Conservation (phyloP, 495 filamentous ascomycete genomes). For the Podospora pseudopauciseta region DNA sequence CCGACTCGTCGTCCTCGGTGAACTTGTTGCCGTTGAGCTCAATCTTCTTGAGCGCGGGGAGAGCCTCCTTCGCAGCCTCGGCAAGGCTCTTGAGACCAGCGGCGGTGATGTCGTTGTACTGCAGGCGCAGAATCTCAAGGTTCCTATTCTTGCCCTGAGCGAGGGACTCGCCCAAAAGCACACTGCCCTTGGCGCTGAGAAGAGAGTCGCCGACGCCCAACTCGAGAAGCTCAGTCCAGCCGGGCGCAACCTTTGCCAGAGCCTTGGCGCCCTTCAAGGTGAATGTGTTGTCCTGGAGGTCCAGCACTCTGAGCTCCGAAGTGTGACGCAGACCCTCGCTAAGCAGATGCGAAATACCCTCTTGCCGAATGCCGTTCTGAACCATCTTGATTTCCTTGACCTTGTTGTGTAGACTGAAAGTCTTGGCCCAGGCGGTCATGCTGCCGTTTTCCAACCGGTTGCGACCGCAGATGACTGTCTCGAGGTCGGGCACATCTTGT, state of each 20-base stretch:
- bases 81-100: conserved; percentile 66
- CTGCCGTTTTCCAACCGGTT: conserved; percentile 93
- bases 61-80: conserved; percentile 55
- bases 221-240: conserved; percentile 74
- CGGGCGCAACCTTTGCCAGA: conserved; percentile 65
- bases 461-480: conserved; percentile 92
- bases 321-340: conserved; percentile 70
- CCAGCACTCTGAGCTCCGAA: conserved; percentile 63
- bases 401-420: conserved; percentile 73
- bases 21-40: conserved; percentile 98
- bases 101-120: conserved; percentile 90
- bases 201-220: conserved; percentile 88
- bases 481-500: conserved; percentile 70
- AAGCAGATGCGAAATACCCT: conserved; percentile 77
- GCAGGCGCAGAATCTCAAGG: conserved; percentile 74
- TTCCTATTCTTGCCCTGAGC: conserved; percentile 69
- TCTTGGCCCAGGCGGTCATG: conserved; percentile 90
- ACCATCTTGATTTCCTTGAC: conserved; percentile 93
- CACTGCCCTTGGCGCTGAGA: conserved; percentile 71
- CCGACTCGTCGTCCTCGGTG: conserved; percentile 70
- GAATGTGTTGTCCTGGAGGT: conserved; percentile 98
- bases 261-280: conserved; percentile 75
- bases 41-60: conserved; percentile 73
- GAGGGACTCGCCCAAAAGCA: conserved; percentile 69
- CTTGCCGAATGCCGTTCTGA: conserved; percentile 94